Conservation (phyloP, 345 rosid genomes). For the Citrus medica region DNA sequence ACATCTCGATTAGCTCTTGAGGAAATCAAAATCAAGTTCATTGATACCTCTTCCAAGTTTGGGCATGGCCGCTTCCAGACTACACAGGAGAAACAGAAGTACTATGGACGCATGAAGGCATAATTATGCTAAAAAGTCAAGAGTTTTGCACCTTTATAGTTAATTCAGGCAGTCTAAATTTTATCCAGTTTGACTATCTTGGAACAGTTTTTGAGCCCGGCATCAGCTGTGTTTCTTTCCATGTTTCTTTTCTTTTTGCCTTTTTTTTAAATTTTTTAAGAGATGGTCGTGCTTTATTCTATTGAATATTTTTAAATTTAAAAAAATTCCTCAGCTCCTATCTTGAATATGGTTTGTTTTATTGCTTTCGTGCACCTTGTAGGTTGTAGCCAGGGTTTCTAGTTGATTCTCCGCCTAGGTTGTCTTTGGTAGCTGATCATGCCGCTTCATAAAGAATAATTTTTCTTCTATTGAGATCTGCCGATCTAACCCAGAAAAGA, state of each 20-base stretch:
- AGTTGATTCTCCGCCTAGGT: background rate
- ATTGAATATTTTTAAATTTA: background rate
- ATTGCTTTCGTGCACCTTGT: background rate
- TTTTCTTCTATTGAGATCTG: too few relatives aligned
- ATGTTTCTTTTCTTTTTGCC: background rate
- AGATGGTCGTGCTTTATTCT: background rate
- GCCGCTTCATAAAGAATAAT: too few relatives aligned
- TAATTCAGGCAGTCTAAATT: background rate
- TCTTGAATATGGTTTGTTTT: background rate
- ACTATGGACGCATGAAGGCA: conserved; percentile 57
- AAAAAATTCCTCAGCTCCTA: background rate
- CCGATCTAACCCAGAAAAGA: too few relatives aligned
- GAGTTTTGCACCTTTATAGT: background rate
- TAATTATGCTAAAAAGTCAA: conserved; percentile 11
- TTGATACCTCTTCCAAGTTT: conserved; percentile 56
- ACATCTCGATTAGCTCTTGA: conserved; percentile 73
- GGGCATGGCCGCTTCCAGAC: conserved; percentile 88
- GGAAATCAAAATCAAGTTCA: conserved; percentile 70
- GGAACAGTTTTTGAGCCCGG: background rate
- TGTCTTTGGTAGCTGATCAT: background rate
- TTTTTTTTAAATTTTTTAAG: background rate
- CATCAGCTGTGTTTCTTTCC: background rate
- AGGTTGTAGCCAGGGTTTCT: background rate
- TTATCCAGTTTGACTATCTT: background rate
- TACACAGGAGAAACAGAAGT: conserved; percentile 58